phyloP scores from a whole-genome alignment of 352 stramenopile genomes.

The Pythium chondricola region DNA sequence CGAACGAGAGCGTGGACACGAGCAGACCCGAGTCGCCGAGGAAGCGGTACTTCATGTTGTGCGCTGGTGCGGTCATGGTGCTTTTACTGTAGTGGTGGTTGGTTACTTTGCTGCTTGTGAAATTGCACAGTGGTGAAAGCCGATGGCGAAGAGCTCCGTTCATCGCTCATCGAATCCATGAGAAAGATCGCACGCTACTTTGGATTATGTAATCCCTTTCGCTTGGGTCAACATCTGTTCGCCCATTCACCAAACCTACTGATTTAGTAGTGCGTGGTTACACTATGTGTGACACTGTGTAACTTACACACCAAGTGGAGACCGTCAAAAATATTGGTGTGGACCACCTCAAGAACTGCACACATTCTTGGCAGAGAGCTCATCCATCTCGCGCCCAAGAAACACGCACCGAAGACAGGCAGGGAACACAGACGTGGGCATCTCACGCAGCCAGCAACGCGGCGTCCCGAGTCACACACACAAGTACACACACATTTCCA shows the following conservation, averaged over 20 bases:
- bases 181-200: neutral
- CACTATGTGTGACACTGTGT: no score
- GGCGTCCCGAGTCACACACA: neutral
- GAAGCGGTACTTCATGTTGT: conserved; percentile 60
- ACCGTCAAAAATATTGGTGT: no score
- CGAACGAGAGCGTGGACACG: conserved; percentile 46
- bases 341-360: no score
- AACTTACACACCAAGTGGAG: no score
- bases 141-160: neutral
- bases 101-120: no score
- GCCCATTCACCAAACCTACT: neutral
- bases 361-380: no score
- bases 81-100: conserved; percentile 1
- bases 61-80: conserved; percentile 1
- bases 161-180: neutral
- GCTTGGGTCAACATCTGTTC: conserved; percentile 3
- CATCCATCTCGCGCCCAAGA: neutral
- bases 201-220: conserved; percentile 1
- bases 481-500: no score
- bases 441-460: neutral
- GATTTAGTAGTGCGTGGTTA: neutral
- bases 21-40: conserved; percentile 47
- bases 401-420: no score
- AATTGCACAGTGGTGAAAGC: neutral
- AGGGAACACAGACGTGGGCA: conserved; percentile 2